A percentile compares a stretch with the other conserved stretches of the same genome.
These are phyloP conservation scores for Houttuynia cordata DNA, from an alignment of 164 flowering plant genomes.

Conservation along the genomic window DNA sequence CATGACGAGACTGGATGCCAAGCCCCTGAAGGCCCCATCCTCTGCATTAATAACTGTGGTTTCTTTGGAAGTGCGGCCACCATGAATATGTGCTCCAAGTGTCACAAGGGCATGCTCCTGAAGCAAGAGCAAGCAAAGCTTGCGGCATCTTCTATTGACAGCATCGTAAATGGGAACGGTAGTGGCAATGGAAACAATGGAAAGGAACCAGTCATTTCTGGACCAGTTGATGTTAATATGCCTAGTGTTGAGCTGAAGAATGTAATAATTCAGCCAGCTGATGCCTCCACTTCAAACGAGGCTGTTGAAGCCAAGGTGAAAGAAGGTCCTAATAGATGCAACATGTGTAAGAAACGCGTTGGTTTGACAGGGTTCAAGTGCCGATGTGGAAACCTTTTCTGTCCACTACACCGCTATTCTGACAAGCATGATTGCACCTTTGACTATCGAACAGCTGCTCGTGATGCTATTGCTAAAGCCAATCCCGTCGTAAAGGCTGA, in stretches of 20 bases:
- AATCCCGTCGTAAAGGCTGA: slow-evolving; percentile 47
- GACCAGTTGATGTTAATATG: slow-evolving; percentile 10
- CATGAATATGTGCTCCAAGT: slow-evolving; percentile 54
- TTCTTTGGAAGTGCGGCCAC: slow-evolving; percentile 55
- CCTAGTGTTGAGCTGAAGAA: slow-evolving; percentile 15
- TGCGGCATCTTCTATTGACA: slow-evolving; percentile 42
- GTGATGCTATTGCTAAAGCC: slow-evolving; percentile 41
- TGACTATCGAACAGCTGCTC: slow-evolving; percentile 35
- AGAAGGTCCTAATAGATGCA: slow-evolving; percentile 44
- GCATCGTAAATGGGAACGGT: slow-evolving; percentile 32
- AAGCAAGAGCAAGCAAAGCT: slow-evolving; percentile 41
- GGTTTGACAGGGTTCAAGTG: slow-evolving; percentile 50
- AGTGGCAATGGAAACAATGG: slow-evolving; percentile 9
- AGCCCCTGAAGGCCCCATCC: slow-evolving; percentile 38
- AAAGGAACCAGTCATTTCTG: slow-evolving; percentile 18
- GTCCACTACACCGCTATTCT: slow-evolving; percentile 42
- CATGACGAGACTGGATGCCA: slow-evolving; percentile 53
- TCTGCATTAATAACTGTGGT: slow-evolving; percentile 46
- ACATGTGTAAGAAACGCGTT: slow-evolving; percentile 35
- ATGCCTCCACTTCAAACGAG: slow-evolving; percentile 13
- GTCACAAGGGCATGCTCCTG: slow-evolving; percentile 37
- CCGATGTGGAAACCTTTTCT: slow-evolving; percentile 40
- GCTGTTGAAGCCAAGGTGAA: slow-evolving; percentile 16
- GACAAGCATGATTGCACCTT: slow-evolving; percentile 45
- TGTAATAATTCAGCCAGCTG: slow-evolving; percentile 9